A percentile compares a stretch with the other conserved stretches of the same genome.
Conservation (phyloP, 768 basidiomycete species). For the Mycena metata region DNA sequence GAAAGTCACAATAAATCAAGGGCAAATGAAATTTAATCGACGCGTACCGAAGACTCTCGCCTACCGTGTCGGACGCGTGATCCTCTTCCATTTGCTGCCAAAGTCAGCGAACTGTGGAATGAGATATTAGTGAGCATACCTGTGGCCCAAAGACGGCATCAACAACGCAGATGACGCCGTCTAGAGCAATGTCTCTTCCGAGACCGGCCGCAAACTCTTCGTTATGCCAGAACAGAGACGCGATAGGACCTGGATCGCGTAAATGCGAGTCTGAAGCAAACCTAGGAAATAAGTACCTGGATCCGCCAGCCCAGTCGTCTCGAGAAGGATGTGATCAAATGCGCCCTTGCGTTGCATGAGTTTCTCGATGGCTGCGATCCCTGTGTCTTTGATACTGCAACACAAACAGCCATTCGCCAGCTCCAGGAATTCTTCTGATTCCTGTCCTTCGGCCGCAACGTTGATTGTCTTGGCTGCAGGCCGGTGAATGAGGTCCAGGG, state of each 20-base stretch:
- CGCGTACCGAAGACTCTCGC: conserved; percentile 84
- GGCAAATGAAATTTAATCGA: conserved; percentile 1
- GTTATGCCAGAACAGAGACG: conserved; percentile 89
- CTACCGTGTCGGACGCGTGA: conserved; percentile 68
- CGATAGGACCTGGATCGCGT: conserved; percentile 75
- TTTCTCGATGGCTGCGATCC: conserved; percentile 93
- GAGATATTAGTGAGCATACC: conserved; percentile 39
- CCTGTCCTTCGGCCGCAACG: conserved; percentile 76
- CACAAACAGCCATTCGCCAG: conserved; percentile 98
- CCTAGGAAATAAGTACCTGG: conserved; percentile 69
- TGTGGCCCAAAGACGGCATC: conserved; percentile 86
- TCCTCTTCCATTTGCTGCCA: conserved; percentile 90
- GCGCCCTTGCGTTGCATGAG: conserved; percentile 88
- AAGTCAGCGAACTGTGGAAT: conserved; percentile 22
- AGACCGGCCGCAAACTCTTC: conserved; percentile 82
- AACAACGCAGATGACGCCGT: conserved; percentile 94
- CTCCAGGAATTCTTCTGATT: conserved; percentile 90
- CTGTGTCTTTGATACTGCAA: conserved; percentile 96
- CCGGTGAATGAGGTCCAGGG: conserved; percentile 17
- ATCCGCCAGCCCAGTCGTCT: conserved; percentile 96
- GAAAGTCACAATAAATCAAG: neutral
- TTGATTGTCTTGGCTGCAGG: conserved; percentile 86
- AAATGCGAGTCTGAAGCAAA: neutral
- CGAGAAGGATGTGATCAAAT: conserved; percentile 96
- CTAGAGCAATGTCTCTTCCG: conserved; percentile 78